phyloP scores from a whole-genome alignment of 768 basidiomycete species.

The Russula abietina region DNA sequence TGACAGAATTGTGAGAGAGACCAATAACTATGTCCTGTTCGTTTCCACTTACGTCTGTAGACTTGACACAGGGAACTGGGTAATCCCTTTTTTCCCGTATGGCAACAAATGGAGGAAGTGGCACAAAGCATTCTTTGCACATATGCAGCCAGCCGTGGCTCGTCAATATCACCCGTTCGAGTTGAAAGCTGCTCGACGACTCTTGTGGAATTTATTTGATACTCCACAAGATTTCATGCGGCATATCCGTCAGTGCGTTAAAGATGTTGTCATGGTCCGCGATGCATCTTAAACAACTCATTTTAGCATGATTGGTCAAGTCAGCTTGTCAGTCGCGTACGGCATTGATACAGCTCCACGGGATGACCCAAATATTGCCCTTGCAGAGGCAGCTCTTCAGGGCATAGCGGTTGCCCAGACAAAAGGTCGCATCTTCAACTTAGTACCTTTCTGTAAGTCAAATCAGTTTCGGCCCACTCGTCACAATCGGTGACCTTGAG shows the following conservation, averaged over 20 bases:
- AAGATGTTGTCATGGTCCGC: not conserved
- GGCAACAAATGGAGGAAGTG: slow-evolving; percentile 38
- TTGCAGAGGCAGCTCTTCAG: slow-evolving; percentile 37
- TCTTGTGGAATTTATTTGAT: slow-evolving; percentile 33
- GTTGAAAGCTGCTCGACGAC: slow-evolving; percentile 29
- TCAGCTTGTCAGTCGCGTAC: slow-evolving; percentile 40
- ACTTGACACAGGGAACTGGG: slow-evolving; percentile 38
- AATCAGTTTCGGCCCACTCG: not conserved
- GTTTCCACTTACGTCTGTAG: slow-evolving; percentile 26
- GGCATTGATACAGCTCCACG: slow-evolving; percentile 38
- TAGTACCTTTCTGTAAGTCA: slow-evolving; percentile 29
- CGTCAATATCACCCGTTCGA: slow-evolving; percentile 32
- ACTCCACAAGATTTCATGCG: slow-evolving; percentile 37
- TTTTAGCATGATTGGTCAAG: slow-evolving; percentile 31
- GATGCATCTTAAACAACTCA: not conserved
- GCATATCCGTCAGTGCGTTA: slow-evolving; percentile 36
- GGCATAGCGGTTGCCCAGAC: slow-evolving; percentile 33
- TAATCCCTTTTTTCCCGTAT: slow-evolving; percentile 38
- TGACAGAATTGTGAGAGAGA: slow-evolving; percentile 27
- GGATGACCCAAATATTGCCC: slow-evolving; percentile 41
- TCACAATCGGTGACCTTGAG: not conserved
- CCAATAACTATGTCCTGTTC: not conserved
- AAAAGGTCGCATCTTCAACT: slow-evolving; percentile 44
- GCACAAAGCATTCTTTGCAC: slow-evolving; percentile 38
- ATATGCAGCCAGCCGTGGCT: slow-evolving; percentile 35